Conservation (phyloP, 306 rosid genomes). For the Cicer chorassanicum region DNA sequence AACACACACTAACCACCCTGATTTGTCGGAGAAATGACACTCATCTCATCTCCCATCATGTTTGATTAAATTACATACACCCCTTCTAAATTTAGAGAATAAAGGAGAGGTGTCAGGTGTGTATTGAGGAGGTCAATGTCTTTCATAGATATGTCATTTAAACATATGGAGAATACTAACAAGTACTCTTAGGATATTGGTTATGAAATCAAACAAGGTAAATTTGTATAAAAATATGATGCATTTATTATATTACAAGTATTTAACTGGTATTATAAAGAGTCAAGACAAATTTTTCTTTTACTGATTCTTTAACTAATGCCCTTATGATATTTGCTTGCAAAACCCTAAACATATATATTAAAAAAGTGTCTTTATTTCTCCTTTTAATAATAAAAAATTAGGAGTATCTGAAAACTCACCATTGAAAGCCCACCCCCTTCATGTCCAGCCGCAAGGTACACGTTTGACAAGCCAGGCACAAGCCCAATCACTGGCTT, state of each 20-base stretch:
- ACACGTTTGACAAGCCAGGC: constrained; percentile 77
- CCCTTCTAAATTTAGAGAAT: background rate
- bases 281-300: too few relatives aligned
- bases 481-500: constrained; percentile 85
- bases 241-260: too few relatives aligned
- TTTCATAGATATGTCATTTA: background rate
- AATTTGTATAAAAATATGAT: too few relatives aligned
- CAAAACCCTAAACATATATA: background rate
- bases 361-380: background rate
- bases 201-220: too few relatives aligned
- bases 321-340: too few relatives aligned
- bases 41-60: background rate
- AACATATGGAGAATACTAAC: too few relatives aligned
- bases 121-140: background rate
- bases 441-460: constrained; percentile 96
- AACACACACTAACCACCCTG: background rate
- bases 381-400: constrained; percentile 4
- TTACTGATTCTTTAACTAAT: too few relatives aligned
- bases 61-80: background rate
- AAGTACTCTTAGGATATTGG: too few relatives aligned
- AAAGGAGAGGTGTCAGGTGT: background rate
- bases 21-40: background rate
- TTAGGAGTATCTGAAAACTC: constrained; percentile 43
- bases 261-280: too few relatives aligned
- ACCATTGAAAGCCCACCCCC: constrained; percentile 89